A percentile compares a stretch with the other conserved stretches of the same genome.
These are phyloP conservation scores for Colletotrichum acutatum DNA, from an alignment of 2,329 filamentous ascomycete species.

Conservation along the genomic window DNA sequence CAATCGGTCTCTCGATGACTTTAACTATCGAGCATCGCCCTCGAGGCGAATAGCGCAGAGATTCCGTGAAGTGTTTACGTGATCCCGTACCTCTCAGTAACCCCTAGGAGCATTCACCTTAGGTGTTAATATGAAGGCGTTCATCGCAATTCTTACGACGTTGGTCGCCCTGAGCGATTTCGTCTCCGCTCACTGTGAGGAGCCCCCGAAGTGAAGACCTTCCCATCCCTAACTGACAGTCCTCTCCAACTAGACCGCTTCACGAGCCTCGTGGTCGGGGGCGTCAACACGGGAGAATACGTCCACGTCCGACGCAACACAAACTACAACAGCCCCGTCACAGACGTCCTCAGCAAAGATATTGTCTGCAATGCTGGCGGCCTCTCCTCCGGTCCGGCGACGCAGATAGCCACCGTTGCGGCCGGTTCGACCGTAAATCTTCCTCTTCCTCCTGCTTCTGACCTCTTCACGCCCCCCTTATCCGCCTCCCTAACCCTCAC, in stretches of 20 bases:
- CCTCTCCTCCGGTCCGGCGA: slow-evolving; percentile 21
- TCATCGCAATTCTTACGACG: slow-evolving; percentile 1
- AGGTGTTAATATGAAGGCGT: neutral
- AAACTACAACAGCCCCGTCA: slow-evolving; percentile 60
- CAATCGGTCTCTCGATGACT: neutral
- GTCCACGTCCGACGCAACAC: slow-evolving; percentile 26
- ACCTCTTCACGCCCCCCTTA: neutral
- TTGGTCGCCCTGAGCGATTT: slow-evolving; percentile 10
- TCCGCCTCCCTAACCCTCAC: neutral
- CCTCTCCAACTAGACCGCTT: slow-evolving; percentile 20
- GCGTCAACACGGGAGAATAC: slow-evolving; percentile 32
- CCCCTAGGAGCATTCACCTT: neutral
- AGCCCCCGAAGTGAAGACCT: too few species aligned
- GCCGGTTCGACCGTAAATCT: slow-evolving; percentile 27
- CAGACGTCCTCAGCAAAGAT: slow-evolving; percentile 53
- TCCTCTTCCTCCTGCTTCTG: neutral
- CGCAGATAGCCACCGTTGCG: slow-evolving; percentile 25
- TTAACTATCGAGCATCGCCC: neutral
- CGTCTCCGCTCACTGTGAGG: slow-evolving; percentile 25
- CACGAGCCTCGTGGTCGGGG: slow-evolving; percentile 30
- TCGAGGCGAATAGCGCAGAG: neutral
- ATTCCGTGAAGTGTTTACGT: neutral
- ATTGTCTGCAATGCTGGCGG: slow-evolving; percentile 59
- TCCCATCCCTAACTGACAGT: neutral
- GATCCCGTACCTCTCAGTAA: neutral